phyloP scores from a whole-genome alignment of 176 grass and related monocot species.

The Melocanna baccifera region DNA sequence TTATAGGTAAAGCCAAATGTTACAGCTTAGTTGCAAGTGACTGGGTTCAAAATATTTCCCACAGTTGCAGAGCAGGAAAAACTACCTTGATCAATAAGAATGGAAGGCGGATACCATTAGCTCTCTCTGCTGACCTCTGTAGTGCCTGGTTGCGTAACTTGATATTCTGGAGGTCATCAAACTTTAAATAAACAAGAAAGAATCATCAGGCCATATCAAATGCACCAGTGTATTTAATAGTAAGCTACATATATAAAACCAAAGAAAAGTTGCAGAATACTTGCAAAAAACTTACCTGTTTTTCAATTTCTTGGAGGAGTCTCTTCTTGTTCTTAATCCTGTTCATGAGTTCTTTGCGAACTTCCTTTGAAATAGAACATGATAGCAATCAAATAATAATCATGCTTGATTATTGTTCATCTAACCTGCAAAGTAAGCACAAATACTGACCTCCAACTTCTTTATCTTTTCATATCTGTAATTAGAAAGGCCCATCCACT shows the following conservation, averaged over 20 bases:
- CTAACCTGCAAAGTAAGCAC: slow-evolving; percentile 24
- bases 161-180: slow-evolving; percentile 80
- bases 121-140: slow-evolving; percentile 47
- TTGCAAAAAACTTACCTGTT: slow-evolving; percentile 64
- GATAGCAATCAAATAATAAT: background rate
- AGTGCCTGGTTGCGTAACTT: slow-evolving; percentile 65
- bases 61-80: slow-evolving; percentile 8
- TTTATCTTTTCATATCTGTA: slow-evolving; percentile 57
- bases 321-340: slow-evolving; percentile 74
- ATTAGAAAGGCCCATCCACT: slow-evolving; percentile 84
- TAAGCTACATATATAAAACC: slow-evolving; percentile 30
- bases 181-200: slow-evolving; percentile 61
- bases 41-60: background rate
- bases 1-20: background rate
- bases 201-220: slow-evolving; percentile 13
- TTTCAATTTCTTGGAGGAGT: slow-evolving; percentile 76
- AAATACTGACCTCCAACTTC: slow-evolving; percentile 71
- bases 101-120: slow-evolving; percentile 67
- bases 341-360: slow-evolving; percentile 42
- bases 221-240: slow-evolving; percentile 16
- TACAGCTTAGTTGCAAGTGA: slow-evolving; percentile 2
- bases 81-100: slow-evolving; percentile 93
- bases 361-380: slow-evolving; percentile 56
- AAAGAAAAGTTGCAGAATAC: slow-evolving; percentile 3
- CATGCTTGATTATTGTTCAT: background rate